These are phyloP conservation scores for Calonectria pseudoturangicola DNA, from an alignment of 2,329 filamentous ascomycete genomes.

Conservation along the genomic window DNA sequence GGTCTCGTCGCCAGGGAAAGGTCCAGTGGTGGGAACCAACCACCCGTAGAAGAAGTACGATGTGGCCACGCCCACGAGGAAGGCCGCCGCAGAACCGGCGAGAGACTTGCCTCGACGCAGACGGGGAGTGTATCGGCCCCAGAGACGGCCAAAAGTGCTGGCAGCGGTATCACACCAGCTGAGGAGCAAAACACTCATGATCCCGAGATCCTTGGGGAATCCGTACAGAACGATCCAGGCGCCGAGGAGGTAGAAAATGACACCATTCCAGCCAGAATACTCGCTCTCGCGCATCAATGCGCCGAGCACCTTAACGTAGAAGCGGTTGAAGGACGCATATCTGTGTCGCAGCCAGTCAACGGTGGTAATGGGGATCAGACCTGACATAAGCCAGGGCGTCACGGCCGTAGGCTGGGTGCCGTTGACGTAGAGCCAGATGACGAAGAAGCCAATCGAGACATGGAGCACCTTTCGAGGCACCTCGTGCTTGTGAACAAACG, in stretches of 20 bases:
- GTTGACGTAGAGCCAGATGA: conserved; percentile 87
- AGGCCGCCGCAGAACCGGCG: conserved; percentile 90
- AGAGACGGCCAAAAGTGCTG: conserved; percentile 93
- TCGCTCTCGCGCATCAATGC: conserved; percentile 98
- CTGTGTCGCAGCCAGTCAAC: conserved; percentile 89
- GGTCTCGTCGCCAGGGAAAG: conserved; percentile 80
- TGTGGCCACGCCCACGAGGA: conserved; percentile 86
- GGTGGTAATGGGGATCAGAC: conserved; percentile 88
- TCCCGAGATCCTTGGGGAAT: conserved; percentile 94
- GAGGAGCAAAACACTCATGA: conserved; percentile 91
- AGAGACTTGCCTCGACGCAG: conserved; percentile 93
- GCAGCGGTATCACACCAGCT: conserved; percentile 99
- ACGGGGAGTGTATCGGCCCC: conserved; percentile 90
- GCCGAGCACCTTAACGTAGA: conserved; percentile 90
- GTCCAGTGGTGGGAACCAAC: conserved; percentile 81
- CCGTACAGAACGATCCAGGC: conserved; percentile 90
- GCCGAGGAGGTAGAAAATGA: conserved; percentile 96
- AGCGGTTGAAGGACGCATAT: conserved; percentile 85
- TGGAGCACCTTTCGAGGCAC: conserved; percentile 95
- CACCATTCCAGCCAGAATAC: conserved; percentile 94
- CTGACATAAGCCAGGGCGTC: conserved; percentile 87
- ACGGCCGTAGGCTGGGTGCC: conserved; percentile 87
- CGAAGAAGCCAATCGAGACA: conserved; percentile 96
- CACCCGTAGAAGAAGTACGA: conserved; percentile 93
- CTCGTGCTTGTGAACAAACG: conserved; percentile 96